Base-by-base conservation (phyloP, 441 rosid species). In the Jatropha podagrica region DNA sequence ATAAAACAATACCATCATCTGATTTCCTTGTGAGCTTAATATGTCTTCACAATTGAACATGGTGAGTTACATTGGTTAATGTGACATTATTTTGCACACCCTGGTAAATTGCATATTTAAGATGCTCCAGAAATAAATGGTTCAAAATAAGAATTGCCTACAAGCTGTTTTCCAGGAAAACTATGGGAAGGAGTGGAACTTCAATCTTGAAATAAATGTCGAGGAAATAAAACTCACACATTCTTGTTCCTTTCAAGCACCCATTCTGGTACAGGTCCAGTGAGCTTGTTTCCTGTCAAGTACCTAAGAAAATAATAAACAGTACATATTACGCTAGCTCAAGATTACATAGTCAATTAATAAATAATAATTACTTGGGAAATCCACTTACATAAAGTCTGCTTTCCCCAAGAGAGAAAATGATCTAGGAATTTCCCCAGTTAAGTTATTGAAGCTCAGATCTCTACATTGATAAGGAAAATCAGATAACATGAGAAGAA, bases 401-500 rank as follows among this genome's bases (percentile, higher is more conserved):
- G 80, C 83, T 88, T 85, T 93, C 68, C 71, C 77, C 74, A 87
- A 73, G 9, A 73, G 70, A 58, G 60, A 66, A 77, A 93, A 93
- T 9, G 93, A 80, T 56, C 77, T 7, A 6, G 98, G 97, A 85
- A 95, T 85, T 80, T 83, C 82, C 70, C 98, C 95, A 18, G 83
- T 88, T 79, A 95, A 78, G 76, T 81, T 86, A 78, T 95, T 95
- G 80, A 88, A 93, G 82, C 95, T 93, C 74, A 95, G 88, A 80
- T 95, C 99, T 77, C 98, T 95, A 81, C 87, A 88, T 4, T 23
- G 74, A 74, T 7, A 61, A 60, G 70, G 60, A 60, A 78, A 48
- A 66, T 40, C 62, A 60, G 42, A 37, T 48, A 14, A 37, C 69
- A 14, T 7, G 26, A 58, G 27, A 2, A 7, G n/a, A 44, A 37